Base-by-base conservation (phyloP, 2,329 filamentous ascomycete species). In the Domatiomyces catenatus region DNA sequence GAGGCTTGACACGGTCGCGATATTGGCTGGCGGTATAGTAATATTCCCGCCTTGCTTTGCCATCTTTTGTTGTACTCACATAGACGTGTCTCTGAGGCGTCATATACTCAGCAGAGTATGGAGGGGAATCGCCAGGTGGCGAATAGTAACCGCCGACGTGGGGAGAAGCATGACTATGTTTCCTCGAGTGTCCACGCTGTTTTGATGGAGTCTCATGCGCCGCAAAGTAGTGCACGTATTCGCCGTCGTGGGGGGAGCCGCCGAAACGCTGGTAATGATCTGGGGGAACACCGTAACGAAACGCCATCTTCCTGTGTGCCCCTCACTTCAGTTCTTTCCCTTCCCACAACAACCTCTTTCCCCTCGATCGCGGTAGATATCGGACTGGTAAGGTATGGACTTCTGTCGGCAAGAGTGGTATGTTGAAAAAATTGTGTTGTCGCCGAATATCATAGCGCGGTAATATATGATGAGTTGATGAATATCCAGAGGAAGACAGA, bases 31-130 rank as follows among this genome's bases (percentile, higher is more conserved):
- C 72, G 66, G 66, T 63, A 63, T 62, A 58, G 55, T 61, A 61
- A 54, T 59, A 59, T 59, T 57, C 59, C 52, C 54, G 54, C 17
- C 45, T 22, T 12, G 20, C 28, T 15, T 15, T 39, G 45, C 45
- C 45, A 55, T 59, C 54, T 47, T 62, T 61, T 57, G 61, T 66
- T 64, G 66, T 66, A 81, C 79, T 81, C 80, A 81, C 79, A 80
- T 77, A 75, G 68, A 81, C 76, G 66, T 75, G 72, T 64, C 70
- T 71, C 63, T 66, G 68, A 68, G 69, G 68, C 55, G 72, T 65
- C 69, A 71, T 65, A 71, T 75, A 66, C 46, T 74, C 69, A 59
- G 74, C 70, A 61, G 70, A 73, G 52, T 65, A 63, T 48, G 69
- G 66, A 50, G 65, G 66, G 54, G 67, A 67, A 55, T 70, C 69